A percentile compares a stretch with the other conserved stretches of the same genome.
These are phyloP conservation scores for Colletotrichum sp. DNA, from an alignment of 2,329 filamentous ascomycete genomes.

Conservation along the genomic window DNA sequence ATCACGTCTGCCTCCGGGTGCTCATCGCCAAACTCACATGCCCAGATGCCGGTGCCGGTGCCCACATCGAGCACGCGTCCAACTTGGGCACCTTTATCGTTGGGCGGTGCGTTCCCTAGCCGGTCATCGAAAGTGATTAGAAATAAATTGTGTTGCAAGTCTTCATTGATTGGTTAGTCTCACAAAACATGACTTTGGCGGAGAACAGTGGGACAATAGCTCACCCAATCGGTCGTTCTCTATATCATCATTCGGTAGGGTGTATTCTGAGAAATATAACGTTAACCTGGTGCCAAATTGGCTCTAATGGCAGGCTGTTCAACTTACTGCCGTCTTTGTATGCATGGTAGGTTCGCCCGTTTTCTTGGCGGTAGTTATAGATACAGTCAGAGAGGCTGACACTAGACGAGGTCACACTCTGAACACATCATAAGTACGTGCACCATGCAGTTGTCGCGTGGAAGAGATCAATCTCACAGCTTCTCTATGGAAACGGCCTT, in stretches of 20 bases:
- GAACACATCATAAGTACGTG: neutral
- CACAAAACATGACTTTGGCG: neutral
- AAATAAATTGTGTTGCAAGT: conserved; percentile 41
- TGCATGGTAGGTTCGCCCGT: neutral
- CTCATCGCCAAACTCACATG: conserved; percentile 44
- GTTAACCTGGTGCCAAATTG: neutral
- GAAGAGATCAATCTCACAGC: neutral
- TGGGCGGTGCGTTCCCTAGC: conserved; percentile 30
- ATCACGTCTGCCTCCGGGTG: conserved; percentile 26
- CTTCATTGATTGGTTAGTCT: conserved; percentile 7
- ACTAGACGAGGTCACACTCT: neutral
- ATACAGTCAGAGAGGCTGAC: neutral
- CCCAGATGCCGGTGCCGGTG: conserved; percentile 52
- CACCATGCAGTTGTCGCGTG: neutral
- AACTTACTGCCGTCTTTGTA: conserved; percentile 6
- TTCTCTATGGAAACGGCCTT: neutral
- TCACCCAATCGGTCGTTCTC: neutral
- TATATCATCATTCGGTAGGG: neutral
- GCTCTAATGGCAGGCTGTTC: neutral
- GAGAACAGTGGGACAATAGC: too few relatives aligned
- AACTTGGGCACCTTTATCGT: conserved; percentile 20
- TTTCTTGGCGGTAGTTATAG: neutral
- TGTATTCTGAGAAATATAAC: neutral
- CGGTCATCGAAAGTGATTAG: conserved; percentile 33
- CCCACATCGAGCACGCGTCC: conserved; percentile 47